Evolutionary conservation across 371 early-diverging fungal genomes (phyloP).

Genomic region (Globomyces sp.): DNA sequence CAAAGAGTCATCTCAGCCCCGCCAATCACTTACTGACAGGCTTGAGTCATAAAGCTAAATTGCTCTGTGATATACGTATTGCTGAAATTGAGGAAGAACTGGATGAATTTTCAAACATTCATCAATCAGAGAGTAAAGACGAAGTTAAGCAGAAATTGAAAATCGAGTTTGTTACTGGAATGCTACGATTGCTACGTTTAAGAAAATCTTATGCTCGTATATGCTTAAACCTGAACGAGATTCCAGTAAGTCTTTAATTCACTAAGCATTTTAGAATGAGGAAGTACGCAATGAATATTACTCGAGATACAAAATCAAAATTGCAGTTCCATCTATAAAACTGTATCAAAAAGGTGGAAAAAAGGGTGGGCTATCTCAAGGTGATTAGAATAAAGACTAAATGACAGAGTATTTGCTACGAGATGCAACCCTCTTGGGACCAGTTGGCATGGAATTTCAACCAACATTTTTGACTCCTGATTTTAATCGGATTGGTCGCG

Average conservation of each 20-base stretch:
- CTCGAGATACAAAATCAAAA: constrained; percentile 42
- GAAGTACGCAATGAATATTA: constrained; percentile 38
- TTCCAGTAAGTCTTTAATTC: not conserved
- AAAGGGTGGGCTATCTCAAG: constrained; percentile 23
- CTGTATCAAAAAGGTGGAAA: constrained; percentile 45
- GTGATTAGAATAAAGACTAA: constrained; percentile 7
- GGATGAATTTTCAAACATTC: constrained; percentile 32
- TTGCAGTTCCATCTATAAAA: constrained; percentile 42
- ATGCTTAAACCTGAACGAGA: not conserved
- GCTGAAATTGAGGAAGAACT: constrained; percentile 46
- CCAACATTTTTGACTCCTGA: constrained; percentile 20
- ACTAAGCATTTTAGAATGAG: constrained; percentile 24
- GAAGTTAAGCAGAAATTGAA: constrained; percentile 11
- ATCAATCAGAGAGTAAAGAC: constrained; percentile 7
- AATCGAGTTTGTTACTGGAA: constrained; percentile 3
- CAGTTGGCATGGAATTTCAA: constrained; percentile 39
- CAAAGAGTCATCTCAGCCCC: no score
- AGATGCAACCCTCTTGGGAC: constrained; percentile 19
- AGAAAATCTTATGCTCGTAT: not conserved
- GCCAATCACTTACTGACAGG: not conserved
- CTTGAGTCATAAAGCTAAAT: constrained; percentile 33
- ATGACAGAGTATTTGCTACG: constrained; percentile 25
- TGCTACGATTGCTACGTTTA: constrained; percentile 1
- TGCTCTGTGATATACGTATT: constrained; percentile 40
- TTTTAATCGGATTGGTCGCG: not conserved